A percentile compares a stretch with the other conserved stretches of the same genome.
Conservation (phyloP, 495 filamentous ascomycete genomes). For the Achaetomiella virescens region DNA sequence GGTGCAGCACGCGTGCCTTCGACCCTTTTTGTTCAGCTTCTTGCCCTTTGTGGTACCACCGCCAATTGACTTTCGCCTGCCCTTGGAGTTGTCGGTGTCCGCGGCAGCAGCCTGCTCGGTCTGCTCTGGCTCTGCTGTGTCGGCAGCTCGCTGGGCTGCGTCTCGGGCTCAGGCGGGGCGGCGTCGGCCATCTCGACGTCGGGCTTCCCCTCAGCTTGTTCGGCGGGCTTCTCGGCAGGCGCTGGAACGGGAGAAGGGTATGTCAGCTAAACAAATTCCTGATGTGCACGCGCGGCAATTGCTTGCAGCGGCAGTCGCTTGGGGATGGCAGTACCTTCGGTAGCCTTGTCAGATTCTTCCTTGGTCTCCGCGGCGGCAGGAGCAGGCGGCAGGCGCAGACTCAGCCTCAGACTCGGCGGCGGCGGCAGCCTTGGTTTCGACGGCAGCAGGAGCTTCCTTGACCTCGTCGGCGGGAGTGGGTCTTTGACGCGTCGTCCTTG, state of each 20-base stretch:
- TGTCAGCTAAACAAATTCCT: constrained; percentile 15
- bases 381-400: constrained; percentile 18
- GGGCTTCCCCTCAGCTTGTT: constrained; percentile 23
- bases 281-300: background rate
- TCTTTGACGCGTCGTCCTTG: constrained; percentile 18
- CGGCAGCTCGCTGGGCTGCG: constrained; percentile 23
- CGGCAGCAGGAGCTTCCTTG: constrained; percentile 16
- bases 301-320: background rate
- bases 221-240: constrained; percentile 21
- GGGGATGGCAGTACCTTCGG: constrained; percentile 13
- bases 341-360: constrained; percentile 18
- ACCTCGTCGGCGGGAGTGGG: background rate
- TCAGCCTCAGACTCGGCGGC: constrained; percentile 17
- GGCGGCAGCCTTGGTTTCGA: constrained; percentile 14
- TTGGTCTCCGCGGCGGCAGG: constrained; percentile 10
- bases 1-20: constrained; percentile 59
- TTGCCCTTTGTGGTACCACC: constrained; percentile 65
- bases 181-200: constrained; percentile 37
- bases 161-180: constrained; percentile 22
- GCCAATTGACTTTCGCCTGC: constrained; percentile 61
- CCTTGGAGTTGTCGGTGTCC: constrained; percentile 38
- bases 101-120: constrained; percentile 18
- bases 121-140: background rate
- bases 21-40: constrained; percentile 83
- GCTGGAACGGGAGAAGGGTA: constrained; percentile 11